Conservation (phyloP, 805 yeast genomes). For the Wickerhamomyces hampshirensis region DNA sequence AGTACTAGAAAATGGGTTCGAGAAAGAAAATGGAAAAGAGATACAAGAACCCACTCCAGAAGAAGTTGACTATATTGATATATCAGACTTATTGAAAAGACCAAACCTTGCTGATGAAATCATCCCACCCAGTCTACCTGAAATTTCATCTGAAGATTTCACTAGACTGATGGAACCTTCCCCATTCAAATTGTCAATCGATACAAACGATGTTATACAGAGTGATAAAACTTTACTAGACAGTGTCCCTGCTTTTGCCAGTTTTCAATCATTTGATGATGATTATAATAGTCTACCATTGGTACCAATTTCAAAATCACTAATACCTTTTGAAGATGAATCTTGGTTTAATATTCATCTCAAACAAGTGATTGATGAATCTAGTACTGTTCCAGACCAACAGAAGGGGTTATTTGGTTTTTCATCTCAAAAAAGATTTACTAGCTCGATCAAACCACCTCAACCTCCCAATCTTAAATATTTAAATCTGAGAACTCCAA, state of each 20-base stretch:
- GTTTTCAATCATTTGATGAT: conserved; percentile 26
- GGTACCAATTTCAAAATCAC: conserved; percentile 61
- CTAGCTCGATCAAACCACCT: conserved; percentile 72
- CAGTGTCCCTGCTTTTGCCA: conserved; percentile 28
- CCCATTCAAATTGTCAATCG: conserved; percentile 31
- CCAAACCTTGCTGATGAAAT: conserved; percentile 29
- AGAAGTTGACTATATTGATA: conserved; percentile 30
- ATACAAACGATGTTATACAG: conserved; percentile 27
- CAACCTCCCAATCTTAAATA: conserved; percentile 82
- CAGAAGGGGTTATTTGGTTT: conserved; percentile 53
- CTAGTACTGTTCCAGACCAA: conserved; percentile 32
- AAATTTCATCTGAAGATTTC: conserved; percentile 26
- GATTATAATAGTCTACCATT: conserved; percentile 28
- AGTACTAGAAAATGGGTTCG: conserved; percentile 4
- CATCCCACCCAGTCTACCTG: conserved; percentile 24
- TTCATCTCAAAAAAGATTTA: conserved; percentile 46
- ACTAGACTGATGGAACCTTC: conserved; percentile 7
- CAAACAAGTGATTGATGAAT: conserved; percentile 42
- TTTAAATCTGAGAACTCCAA: conserved; percentile 80
- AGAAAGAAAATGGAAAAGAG: no score
- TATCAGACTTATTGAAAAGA: conserved; percentile 29
- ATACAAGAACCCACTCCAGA: no score
- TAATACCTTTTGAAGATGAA: conserved; percentile 61
- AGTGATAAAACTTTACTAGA: conserved; percentile 31
- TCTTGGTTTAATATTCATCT: conserved; percentile 56